A percentile compares a stretch with the other conserved stretches of the same genome.
These are phyloP conservation scores for Neofusicoccum umdonicola DNA, from an alignment of 2,329 filamentous ascomycete genomes.

Conservation along the genomic window DNA sequence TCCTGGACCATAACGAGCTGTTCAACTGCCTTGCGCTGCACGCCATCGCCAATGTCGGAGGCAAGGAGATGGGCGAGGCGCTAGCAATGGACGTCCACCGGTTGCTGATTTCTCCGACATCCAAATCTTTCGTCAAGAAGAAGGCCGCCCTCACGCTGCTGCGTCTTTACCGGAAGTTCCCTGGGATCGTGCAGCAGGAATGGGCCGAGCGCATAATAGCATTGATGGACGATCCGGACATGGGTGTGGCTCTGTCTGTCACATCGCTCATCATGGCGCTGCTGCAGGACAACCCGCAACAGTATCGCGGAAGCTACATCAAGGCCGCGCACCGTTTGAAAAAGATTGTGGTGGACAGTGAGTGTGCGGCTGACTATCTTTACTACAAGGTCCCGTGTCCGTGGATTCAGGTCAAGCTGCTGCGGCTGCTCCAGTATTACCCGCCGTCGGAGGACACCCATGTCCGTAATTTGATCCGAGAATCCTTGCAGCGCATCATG, in stretches of 20 bases:
- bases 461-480: constrained; percentile 84
- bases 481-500: constrained; percentile 86
- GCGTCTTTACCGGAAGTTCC: constrained; percentile 89
- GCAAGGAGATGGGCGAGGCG: constrained; percentile 95
- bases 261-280: constrained; percentile 94
- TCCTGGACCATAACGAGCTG: constrained; percentile 91
- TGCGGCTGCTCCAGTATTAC: constrained; percentile 92
- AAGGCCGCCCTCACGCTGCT: constrained; percentile 94
- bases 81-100: constrained; percentile 88
- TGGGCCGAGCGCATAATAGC: constrained; percentile 98
- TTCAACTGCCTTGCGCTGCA: constrained; percentile 96
- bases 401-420: constrained; percentile 94
- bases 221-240: constrained; percentile 94
- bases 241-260: constrained; percentile 91
- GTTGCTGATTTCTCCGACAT: constrained; percentile 90
- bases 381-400: constrained; percentile 99
- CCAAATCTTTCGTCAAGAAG: constrained; percentile 98
- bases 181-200: constrained; percentile 89
- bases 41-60: constrained; percentile 95
- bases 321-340: constrained; percentile 90
- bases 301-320: constrained; percentile 90
- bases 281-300: constrained; percentile 89
- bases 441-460: constrained; percentile 89
- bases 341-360: constrained; percentile 84
- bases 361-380: constrained; percentile 86